phyloP scores from a whole-genome alignment of 1,284 basidiomycete genomes.

The Rhodotorula sp. region DNA sequence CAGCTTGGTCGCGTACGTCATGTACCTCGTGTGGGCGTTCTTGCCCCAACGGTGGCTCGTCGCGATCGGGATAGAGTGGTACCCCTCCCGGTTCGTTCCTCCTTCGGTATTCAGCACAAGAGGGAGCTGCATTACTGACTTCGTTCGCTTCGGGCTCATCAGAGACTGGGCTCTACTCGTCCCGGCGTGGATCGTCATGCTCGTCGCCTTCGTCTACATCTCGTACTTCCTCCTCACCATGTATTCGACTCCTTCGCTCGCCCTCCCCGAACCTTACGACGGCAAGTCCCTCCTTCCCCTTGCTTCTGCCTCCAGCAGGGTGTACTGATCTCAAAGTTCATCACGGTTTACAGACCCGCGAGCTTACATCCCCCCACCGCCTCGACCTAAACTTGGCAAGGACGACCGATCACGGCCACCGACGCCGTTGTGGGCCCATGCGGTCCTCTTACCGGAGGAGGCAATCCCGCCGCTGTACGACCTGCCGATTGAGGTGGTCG shows the following conservation, averaged over 20 bases:
- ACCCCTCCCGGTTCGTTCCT: conserved; percentile 32
- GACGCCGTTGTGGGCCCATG: conserved; percentile 14
- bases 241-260: conserved; percentile 37
- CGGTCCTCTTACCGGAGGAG: conserved; percentile 7
- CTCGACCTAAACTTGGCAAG: not conserved
- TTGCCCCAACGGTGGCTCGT: conserved; percentile 32
- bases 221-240: conserved; percentile 44
- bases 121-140: too few species aligned
- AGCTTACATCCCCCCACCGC: conserved; percentile 12
- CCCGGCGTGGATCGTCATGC: conserved; percentile 44
- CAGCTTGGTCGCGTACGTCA: conserved; percentile 27
- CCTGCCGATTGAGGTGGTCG: conserved; percentile 39
- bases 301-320: not conserved
- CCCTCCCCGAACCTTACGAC: conserved; percentile 21
- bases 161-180: conserved; percentile 45
- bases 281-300: conserved; percentile 13
- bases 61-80: conserved; percentile 41
- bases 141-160: too few species aligned
- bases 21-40: conserved; percentile 43
- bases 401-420: not conserved
- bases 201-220: conserved; percentile 41
- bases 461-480: conserved; percentile 43
- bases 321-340: too few species aligned
- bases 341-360: not conserved
- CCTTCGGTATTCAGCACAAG: too few species aligned